These are phyloP conservation scores for Cryptosporidium parvum DNA, from an alignment of 169 alveolate genomes.

Conservation along the genomic window DNA sequence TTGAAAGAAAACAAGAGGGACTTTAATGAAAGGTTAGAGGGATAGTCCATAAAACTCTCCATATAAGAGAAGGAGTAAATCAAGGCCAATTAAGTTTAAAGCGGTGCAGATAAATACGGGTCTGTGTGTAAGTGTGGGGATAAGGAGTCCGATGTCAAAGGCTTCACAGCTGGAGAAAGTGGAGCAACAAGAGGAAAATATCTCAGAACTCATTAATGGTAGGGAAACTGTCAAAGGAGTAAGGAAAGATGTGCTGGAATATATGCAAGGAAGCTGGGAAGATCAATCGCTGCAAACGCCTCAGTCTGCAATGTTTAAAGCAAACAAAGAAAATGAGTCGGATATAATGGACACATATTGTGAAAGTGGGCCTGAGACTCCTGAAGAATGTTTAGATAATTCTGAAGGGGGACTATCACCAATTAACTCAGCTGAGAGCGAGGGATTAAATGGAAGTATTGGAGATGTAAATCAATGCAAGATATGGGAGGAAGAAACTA, in stretches of 20 bases:
- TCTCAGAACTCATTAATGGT: conserved; percentile 11
- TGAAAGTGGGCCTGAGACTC: conserved; percentile 54
- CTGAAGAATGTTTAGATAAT: conserved; percentile 14
- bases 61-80: conserved; percentile 8
- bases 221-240: neutral
- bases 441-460: neutral
- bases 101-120: neutral
- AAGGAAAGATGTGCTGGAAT: conserved; percentile 3
- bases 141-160: conserved; percentile 38
- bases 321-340: conserved; percentile 25
- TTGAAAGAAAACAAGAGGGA: neutral
- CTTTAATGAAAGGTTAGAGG: conserved; percentile 8
- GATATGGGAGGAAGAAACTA: neutral
- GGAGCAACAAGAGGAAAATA: conserved; percentile 39
- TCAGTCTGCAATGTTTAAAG: conserved; percentile 33
- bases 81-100: conserved; percentile 1
- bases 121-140: conserved; percentile 27
- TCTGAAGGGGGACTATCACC: conserved; percentile 3
- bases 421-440: neutral
- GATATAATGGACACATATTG: conserved; percentile 63
- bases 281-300: conserved; percentile 47
- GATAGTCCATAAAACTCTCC: neutral
- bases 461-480: neutral
- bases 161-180: conserved; percentile 24
- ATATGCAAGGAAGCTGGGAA: conserved; percentile 40